Percentiles rank a stretch among this genome's conserved stretches.
phyloP scores from a whole-genome alignment of 495 filamentous ascomycete genomes.

The Hypomontagnella monticulosa region DNA sequence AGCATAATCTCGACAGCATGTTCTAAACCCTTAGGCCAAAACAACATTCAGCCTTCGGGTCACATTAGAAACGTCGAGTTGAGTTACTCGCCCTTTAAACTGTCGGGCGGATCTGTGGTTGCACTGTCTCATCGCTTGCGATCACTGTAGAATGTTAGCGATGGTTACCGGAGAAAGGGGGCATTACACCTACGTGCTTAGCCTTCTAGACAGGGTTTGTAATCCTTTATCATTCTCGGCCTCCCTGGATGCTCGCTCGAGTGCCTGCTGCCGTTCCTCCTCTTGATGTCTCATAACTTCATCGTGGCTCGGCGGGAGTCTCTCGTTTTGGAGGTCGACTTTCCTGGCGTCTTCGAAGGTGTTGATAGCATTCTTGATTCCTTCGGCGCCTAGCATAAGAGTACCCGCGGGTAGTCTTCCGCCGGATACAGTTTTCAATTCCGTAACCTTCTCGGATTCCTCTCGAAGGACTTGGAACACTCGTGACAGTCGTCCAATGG shows the following conservation, averaged over 20 bases:
- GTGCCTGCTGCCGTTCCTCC: conserved; percentile 79
- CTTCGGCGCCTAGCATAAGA: conserved; percentile 96
- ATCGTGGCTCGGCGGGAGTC: conserved; percentile 88
- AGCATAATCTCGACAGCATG: conserved; percentile 13
- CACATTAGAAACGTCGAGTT: conserved; percentile 26
- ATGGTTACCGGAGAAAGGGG: neutral
- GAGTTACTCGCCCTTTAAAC: conserved; percentile 18
- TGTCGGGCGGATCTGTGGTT: conserved; percentile 27
- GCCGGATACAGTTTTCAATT: conserved; percentile 95
- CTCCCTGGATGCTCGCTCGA: conserved; percentile 83
- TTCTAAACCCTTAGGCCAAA: conserved; percentile 37
- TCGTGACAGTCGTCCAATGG: conserved; percentile 94
- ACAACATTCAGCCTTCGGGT: conserved; percentile 21
- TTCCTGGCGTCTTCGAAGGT: conserved; percentile 98
- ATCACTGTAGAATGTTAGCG: conserved; percentile 38
- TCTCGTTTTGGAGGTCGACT: conserved; percentile 97
- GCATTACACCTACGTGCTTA: conserved; percentile 85
- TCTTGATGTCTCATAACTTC: conserved; percentile 84
- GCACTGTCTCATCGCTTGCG: conserved; percentile 42
- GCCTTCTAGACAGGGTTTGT: conserved; percentile 82
- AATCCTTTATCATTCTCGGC: conserved; percentile 91
- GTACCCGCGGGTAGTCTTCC: conserved; percentile 94
- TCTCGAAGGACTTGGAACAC: conserved; percentile 99
- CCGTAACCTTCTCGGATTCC: conserved; percentile 95
- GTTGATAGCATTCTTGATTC: conserved; percentile 98